These are phyloP conservation scores for Noccaea caerulescens DNA, from an alignment of 345 rosid genomes.

Conservation along the genomic window DNA sequence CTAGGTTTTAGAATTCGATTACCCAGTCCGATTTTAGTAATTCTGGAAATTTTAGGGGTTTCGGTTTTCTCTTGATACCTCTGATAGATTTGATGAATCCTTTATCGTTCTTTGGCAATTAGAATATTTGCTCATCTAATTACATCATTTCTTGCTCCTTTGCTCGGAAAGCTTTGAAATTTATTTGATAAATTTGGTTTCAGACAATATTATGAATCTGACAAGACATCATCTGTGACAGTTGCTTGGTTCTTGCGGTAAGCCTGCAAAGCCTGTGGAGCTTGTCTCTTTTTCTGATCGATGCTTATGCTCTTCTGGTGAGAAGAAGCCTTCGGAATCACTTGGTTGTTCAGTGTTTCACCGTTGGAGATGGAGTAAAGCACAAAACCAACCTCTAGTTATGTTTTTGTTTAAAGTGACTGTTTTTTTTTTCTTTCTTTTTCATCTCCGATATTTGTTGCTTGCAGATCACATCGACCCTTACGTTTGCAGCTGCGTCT, in stretches of 20 bases:
- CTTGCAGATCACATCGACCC: constrained; percentile 69
- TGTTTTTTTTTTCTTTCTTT: background rate
- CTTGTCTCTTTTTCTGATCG: constrained; percentile 61
- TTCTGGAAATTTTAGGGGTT: constrained; percentile 21
- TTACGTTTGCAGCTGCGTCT: constrained; percentile 76
- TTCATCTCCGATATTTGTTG: constrained; percentile 2
- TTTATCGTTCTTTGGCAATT: background rate
- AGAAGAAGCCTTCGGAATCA: constrained; percentile 65
- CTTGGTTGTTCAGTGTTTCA: constrained; percentile 51
- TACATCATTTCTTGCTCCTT: constrained; percentile 6
- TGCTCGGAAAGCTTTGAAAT: background rate
- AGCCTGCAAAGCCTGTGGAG: constrained; percentile 82
- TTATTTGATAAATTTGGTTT: constrained; percentile 3
- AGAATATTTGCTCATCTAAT: background rate
- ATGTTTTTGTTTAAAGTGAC: constrained; percentile 3
- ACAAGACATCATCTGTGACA: constrained; percentile 42
- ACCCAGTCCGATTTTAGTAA: background rate
- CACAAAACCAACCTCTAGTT: constrained; percentile 1
- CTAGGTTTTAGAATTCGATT: constrained; percentile 9
- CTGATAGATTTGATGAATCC: constrained; percentile 1
- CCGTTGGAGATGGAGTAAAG: constrained; percentile 86
- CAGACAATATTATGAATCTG: constrained; percentile 7
- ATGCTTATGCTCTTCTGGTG: constrained; percentile 70
- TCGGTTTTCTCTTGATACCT: background rate
- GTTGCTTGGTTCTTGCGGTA: constrained; percentile 73